Evolutionary conservation across 306 rosid species (phyloP), one percentile per base, ranked within the genome.

Genomic region (Trifolium dubium): DNA sequence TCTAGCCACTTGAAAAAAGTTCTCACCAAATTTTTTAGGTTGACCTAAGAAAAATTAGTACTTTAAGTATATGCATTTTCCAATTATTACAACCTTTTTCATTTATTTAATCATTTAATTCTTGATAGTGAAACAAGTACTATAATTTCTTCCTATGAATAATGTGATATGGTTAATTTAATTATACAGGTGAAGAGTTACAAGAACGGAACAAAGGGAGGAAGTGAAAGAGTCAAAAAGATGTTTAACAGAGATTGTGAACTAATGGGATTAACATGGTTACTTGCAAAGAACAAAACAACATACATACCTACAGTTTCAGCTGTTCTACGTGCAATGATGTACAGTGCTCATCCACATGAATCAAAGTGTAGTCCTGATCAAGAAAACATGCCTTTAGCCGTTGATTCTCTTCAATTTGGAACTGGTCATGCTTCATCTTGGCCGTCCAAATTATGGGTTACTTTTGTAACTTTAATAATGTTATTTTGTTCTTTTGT

Each of bases 381-480:
- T 75, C 99, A 92, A 47, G 99, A 94, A 79, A 94, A 94, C 93
- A 89, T 94, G 97, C 99, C 99, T 0, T 82, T 94, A 67, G 99
- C 99, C 88, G 99, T 94, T 13, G 99, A 94, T 76, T 94, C 99
- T 0, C 73, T 89, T 5, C 95, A 92, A 85, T 85, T 94, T 73
- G 93, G 88, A 19, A 83, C 68, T 35, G 86, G 84, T 5, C 43
- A 71, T 10, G 85, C 88, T 6, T 4, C 85, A 72, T 84, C 86
- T 0, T 49, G 73, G 64, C 89, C 83, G 87, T 79, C 74, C 4
- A 67, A 31, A 7, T 76, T 71, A 28, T 37, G 46, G 65, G 46
- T 81, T 65, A 79, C 91, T 43, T 0, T 91, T 56, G n/a, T 91
- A 77, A 83, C 91, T 84, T 54, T 86, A 66, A 49, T 88, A 78